Percentiles rank a stretch among this genome's conserved stretches.
These are phyloP conservation scores for Teratosphaeria epicoccoides DNA, from an alignment of 2,329 filamentous ascomycete species.

Conservation along the genomic window DNA sequence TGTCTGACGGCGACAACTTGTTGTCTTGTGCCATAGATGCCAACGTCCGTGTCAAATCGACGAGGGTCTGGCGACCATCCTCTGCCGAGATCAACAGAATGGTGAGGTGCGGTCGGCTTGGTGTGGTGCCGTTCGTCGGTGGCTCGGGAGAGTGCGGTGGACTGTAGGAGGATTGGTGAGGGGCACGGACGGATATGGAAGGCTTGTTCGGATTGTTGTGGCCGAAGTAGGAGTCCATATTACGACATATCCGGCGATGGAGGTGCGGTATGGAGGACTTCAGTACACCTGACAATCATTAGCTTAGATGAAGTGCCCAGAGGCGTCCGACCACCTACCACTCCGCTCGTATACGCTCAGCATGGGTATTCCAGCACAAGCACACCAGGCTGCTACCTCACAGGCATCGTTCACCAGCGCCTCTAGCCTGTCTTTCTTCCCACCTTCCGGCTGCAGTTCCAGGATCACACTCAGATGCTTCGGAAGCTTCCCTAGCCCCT, in stretches of 20 bases:
- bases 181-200: conserved; percentile 60
- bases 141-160: conserved; percentile 24
- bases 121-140: conserved; percentile 17
- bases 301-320: background rate
- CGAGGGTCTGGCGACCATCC: conserved; percentile 85
- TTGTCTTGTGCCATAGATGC: conserved; percentile 88
- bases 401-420: conserved; percentile 80
- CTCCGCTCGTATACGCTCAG: conserved; percentile 88
- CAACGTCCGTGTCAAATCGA: conserved; percentile 88
- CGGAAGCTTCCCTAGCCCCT: conserved; percentile 61
- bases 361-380: conserved; percentile 75
- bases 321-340: conserved; percentile 44
- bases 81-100: conserved; percentile 76
- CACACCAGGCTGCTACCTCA: conserved; percentile 87
- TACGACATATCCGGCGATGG: conserved; percentile 66
- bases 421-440: conserved; percentile 65
- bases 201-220: conserved; percentile 50
- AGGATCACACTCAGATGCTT: conserved; percentile 82
- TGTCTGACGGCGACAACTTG: conserved; percentile 71
- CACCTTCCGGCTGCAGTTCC: conserved; percentile 56
- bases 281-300: conserved; percentile 53
- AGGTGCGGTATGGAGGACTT: conserved; percentile 83
- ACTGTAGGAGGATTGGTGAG: conserved; percentile 54
- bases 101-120: conserved; percentile 37
- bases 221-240: conserved; percentile 81